Evolutionary conservation across 2,329 filamentous ascomycete species (phyloP).

Genomic region (Clarireedia hainanense): DNA sequence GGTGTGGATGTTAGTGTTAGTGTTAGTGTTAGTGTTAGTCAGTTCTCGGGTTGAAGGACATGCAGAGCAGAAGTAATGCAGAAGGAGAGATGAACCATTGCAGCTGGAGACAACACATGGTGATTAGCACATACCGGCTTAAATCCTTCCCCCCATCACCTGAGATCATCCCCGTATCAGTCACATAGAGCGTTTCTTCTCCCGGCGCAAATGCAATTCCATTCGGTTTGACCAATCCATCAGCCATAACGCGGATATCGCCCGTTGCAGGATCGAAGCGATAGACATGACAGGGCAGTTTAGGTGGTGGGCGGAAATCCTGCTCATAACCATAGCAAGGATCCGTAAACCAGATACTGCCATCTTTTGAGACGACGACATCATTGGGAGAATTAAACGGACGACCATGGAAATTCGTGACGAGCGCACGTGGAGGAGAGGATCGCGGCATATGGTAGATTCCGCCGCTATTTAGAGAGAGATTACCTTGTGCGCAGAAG

Average conservation of each 20-base stretch:
- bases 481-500: constrained; percentile 21
- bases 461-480: constrained; percentile 9
- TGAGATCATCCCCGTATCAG: constrained; percentile 43
- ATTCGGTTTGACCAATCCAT: constrained; percentile 49
- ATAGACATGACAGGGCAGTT: constrained; percentile 51
- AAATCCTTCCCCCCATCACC: constrained; percentile 16
- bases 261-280: constrained; percentile 43
- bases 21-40: not conserved
- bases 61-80: not conserved
- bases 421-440: constrained; percentile 28
- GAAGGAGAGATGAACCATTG: not conserved
- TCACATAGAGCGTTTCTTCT: constrained; percentile 44
- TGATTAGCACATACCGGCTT: constrained; percentile 11
- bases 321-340: constrained; percentile 52
- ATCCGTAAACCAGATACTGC: constrained; percentile 59
- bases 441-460: constrained; percentile 17
- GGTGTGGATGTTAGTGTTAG: not conserved
- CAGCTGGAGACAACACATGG: not conserved
- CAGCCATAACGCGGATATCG: constrained; percentile 46
- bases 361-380: constrained; percentile 43
- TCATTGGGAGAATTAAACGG: constrained; percentile 55
- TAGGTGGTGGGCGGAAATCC: constrained; percentile 46
- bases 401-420: constrained; percentile 53
- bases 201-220: constrained; percentile 50
- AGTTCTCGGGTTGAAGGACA: no score